Evolutionary conservation across 495 filamentous ascomycete genomes (phyloP).

Genomic region (Trichocladium uniseriatum): DNA sequence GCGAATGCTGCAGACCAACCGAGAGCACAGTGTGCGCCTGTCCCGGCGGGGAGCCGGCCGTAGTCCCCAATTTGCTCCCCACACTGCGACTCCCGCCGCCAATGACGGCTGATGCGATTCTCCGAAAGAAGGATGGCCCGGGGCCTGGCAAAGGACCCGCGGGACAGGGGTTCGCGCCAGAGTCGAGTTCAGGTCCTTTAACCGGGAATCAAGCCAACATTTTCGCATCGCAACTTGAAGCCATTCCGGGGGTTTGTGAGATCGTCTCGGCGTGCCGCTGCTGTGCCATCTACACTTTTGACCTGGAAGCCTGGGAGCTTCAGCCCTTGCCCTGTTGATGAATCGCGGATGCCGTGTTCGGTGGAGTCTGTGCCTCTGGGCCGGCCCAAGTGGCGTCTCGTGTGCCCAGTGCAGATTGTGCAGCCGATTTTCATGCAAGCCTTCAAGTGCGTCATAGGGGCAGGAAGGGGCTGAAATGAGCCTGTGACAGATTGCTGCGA

Average conservation of each 20-base stretch:
- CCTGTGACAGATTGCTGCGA: background rate
- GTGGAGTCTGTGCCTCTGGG: slow-evolving; percentile 1
- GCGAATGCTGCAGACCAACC: background rate
- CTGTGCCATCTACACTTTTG: no score
- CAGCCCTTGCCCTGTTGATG: background rate
- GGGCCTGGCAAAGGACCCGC: no score
- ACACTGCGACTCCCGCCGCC: background rate
- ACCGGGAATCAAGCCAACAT: no score
- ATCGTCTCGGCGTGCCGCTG: no score
- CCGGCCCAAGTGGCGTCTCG: slow-evolving; percentile 16
- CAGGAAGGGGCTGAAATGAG: background rate
- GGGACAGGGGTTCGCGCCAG: no score
- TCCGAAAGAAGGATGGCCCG: background rate
- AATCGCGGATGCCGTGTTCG: background rate
- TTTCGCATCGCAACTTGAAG: no score
- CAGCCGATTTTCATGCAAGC: slow-evolving; percentile 6
- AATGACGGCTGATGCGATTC: slow-evolving; percentile 1
- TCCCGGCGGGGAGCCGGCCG: slow-evolving; percentile 11
- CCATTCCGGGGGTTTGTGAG: no score
- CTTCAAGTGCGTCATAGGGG: slow-evolving; percentile 28
- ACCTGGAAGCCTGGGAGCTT: no score
- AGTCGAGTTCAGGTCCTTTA: no score
- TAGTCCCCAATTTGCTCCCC: slow-evolving; percentile 1
- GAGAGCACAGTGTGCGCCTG: background rate
- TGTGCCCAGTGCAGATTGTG: slow-evolving; percentile 15